Evolutionary conservation across 116 monocot genomes (phyloP), one percentile per base, ranked within the genome.

Genomic region (Zostera marina): DNA sequence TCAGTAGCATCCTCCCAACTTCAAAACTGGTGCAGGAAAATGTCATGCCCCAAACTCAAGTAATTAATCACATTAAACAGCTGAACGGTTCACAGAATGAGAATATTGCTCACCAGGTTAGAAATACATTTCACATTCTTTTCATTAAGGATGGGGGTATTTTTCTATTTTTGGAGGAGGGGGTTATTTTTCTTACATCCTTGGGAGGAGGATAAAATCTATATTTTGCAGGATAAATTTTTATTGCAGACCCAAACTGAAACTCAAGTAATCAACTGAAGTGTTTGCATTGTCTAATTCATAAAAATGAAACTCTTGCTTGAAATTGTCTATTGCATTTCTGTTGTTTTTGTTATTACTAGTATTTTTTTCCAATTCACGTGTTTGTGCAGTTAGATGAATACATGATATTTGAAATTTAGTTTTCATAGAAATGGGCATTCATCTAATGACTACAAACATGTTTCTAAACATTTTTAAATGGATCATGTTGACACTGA

Each of bases 21-120:
- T 39, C 58, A 32, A 47, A 62, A 7, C 13, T 60, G n/a, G 26
- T 53, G 48, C 71, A 65, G 67, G 71, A 68, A 42, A 76, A 72
- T 44, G 47, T 47, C 41, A 44, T 66, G 54, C 13, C 68, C 61
- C 41, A 61, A 65, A 66, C 80, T 14, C 56, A 61, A 15, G 57
- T 73, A 17, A 59, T 54, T 7, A 48, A 48, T 45, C 47, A 70
- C 63, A 52, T 32, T 63, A 64, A 63, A 69, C 45, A 54, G 17
- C 44, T 56, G 24, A 54, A 43, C 67, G 67, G 24, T 15, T 22
- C 58, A n/a, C 66, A 59, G 12, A 77, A 64, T 42, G 70, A 74
- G 66, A 26, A 53, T 61, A 57, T 56, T 70, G 22, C 56, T 61
- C 70, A 70, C 63, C 63, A 44, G 25, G 78, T 83, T 47, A 52